A percentile compares a stretch with the other conserved stretches of the same genome.
These are phyloP conservation scores for Citrus mangshanensis DNA, from an alignment of 345 rosid genomes.

Conservation along the genomic window DNA sequence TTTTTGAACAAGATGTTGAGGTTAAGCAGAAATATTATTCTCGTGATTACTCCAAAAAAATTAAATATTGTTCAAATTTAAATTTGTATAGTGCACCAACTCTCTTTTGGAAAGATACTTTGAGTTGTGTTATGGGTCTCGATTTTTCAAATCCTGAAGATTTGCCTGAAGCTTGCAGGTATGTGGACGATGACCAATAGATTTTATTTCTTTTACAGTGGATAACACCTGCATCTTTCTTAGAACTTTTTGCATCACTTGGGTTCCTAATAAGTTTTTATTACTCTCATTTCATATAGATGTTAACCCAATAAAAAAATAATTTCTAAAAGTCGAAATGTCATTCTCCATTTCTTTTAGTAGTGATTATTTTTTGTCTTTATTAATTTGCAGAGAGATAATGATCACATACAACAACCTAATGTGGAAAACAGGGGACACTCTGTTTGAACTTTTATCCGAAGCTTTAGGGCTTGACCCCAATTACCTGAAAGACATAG, in stretches of 20 bases:
- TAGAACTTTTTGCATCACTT: too few relatives aligned
- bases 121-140: too few relatives aligned
- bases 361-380: not conserved
- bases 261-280: too few relatives aligned
- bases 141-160: too few relatives aligned
- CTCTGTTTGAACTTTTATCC: not conserved
- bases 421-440: not conserved
- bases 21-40: slow-evolving; percentile 9
- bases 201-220: too few relatives aligned
- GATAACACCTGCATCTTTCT: too few relatives aligned
- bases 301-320: too few relatives aligned
- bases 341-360: not conserved
- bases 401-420: not conserved
- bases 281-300: too few relatives aligned
- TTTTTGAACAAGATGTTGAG: slow-evolving; percentile 12
- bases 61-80: too few relatives aligned
- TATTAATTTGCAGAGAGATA: not conserved
- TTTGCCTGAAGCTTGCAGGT: not conserved
- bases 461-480: slow-evolving; percentile 23
- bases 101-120: too few relatives aligned
- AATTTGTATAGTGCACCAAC: too few relatives aligned
- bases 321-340: too few relatives aligned
- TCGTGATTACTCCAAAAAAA: not conserved
- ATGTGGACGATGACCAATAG: not conserved
- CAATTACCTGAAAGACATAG: slow-evolving; percentile 15